Evolutionary conservation across 441 rosid species (phyloP), one percentile per base, ranked within the genome.

Genomic region (Gossypium schwendimanii): DNA sequence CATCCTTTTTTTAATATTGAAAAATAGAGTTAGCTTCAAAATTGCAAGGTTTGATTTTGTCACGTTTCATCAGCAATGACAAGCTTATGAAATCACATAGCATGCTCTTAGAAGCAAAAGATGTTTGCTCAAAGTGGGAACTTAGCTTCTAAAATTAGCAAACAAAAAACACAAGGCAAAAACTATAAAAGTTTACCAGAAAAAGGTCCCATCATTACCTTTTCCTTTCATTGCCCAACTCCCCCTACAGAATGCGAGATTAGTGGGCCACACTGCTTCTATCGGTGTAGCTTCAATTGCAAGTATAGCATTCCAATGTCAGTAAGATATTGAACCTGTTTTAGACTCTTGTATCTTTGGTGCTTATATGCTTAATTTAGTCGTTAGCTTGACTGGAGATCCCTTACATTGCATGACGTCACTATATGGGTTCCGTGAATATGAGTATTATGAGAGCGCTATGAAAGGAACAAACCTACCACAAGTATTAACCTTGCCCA

Each of bases 101-200:
- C 50, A 45, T 45, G n/a, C 59, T 58, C 69, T 24, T 67, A 26
- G 45, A 76, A 77, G 71, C 14, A 18, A 41, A 52, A 15, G 4
- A n/a, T 3, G n/a, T 52, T 59, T 57, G 72, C 36, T 55, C 33
- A 41, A 67, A 1, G 9, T 45, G 41, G 74, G 77, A 72, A 73
- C 67, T 59, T 80, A 17, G 59, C 79, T 72, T 77, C 75, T 62
- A 77, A 74, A 67, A 57, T 18, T 47, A 55, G 70, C 65, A 71
- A 68, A 75, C 8, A 11, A 7, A 67, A 69, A 53, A 52, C 4
- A 15, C 1, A 5, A 8, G 49, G n/a, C 15, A 50, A 23, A 45
- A 47, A 47, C 11, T 6, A 49, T 17, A n/a, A 3, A 24, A 2
- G 8, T 23, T 57, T 6, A 28, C 20, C 2, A 24, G 59, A 50